phyloP scores from a whole-genome alignment of 2,329 filamentous ascomycete species.

The Ophiocordyceps camponoti-rufipedis region DNA sequence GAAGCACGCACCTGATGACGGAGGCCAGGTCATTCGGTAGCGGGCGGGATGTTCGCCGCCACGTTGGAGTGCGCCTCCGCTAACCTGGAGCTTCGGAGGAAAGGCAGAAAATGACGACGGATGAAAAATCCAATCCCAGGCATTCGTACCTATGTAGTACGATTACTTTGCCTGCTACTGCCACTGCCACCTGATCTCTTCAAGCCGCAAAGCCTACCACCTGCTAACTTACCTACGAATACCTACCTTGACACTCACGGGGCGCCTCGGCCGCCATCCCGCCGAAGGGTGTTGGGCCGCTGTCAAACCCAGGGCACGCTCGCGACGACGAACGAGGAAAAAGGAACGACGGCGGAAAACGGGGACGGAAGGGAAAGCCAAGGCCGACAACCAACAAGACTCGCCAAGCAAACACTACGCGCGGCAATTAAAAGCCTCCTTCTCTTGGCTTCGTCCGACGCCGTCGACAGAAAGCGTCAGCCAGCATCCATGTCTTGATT shows the following conservation, averaged over 20 bases:
- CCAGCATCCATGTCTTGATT: too few species aligned
- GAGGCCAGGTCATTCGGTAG: background rate
- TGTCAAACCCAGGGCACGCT: background rate
- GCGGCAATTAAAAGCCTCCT: background rate
- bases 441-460: background rate
- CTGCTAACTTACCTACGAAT: too few species aligned
- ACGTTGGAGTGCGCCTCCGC: background rate
- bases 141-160: too few species aligned
- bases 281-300: background rate
- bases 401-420: background rate
- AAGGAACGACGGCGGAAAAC: too few species aligned
- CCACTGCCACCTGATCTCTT: too few species aligned
- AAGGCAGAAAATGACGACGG: background rate
- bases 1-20: background rate
- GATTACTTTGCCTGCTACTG: too few species aligned
- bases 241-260: too few species aligned
- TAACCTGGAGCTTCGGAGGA: too few species aligned
- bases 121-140: too few species aligned
- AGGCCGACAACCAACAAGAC: background rate
- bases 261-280: too few species aligned
- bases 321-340: background rate
- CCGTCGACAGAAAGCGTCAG: background rate
- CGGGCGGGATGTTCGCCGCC: background rate
- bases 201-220: too few species aligned
- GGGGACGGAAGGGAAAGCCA: background rate